Evolutionary conservation across 139 green algal species (phyloP).

Genomic region (Chlorella ohadii): DNA sequence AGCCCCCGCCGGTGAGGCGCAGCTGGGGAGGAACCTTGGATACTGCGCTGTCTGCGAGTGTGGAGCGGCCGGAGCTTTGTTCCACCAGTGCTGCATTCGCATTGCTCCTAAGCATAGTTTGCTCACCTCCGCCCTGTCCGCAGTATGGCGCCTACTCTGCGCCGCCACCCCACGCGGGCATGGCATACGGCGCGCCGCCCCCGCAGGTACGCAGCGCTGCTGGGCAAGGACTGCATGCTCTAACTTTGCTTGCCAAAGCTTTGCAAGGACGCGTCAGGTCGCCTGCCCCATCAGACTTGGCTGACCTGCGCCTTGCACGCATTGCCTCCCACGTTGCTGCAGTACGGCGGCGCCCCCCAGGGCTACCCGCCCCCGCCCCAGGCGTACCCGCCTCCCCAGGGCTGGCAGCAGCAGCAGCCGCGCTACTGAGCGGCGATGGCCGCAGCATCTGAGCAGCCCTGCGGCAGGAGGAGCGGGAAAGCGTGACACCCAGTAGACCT

Average conservation of each 20-base stretch:
- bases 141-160: slow-evolving; percentile 29
- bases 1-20: slow-evolving; percentile 7
- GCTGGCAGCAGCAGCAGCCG: slow-evolving; percentile 21
- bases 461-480: neutral
- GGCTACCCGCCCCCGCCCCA: slow-evolving; percentile 33
- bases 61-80: too few relatives aligned
- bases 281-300: too few relatives aligned
- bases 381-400: slow-evolving; percentile 34
- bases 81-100: too few relatives aligned
- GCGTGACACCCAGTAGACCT: too few relatives aligned
- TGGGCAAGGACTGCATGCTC: too few relatives aligned
- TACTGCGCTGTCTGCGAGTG: too few relatives aligned
- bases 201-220: neutral
- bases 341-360: slow-evolving; percentile 17
- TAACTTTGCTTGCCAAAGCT: too few relatives aligned
- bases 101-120: too few relatives aligned
- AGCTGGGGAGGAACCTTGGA: neutral
- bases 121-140: too few relatives aligned
- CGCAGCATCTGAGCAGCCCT: neutral
- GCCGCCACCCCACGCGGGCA: slow-evolving; percentile 11
- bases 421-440: neutral
- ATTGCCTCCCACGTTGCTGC: neutral
- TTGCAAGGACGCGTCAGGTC: too few relatives aligned
- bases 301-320: too few relatives aligned
- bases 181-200: slow-evolving; percentile 1